Percentiles rank a stretch among this genome's conserved stretches.
phyloP scores from a whole-genome alignment of 2,329 filamentous ascomycete species.

The Aureobasidium leucospermi region DNA sequence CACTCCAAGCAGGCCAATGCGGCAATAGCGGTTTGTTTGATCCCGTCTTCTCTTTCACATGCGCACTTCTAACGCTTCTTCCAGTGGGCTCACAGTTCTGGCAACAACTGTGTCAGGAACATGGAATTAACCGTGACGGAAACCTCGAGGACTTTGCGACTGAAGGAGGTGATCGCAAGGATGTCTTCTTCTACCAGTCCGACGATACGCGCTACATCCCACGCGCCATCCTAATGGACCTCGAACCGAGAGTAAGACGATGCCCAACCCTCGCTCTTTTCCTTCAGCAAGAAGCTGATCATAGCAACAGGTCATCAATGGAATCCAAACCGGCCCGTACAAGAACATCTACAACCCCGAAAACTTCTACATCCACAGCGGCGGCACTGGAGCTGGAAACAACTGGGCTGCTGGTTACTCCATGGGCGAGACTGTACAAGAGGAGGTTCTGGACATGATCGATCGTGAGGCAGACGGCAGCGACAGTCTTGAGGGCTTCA shows the following conservation, averaged over 20 bases:
- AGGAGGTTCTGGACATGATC: conserved; percentile 99
- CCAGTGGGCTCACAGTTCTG: conserved; percentile 95
- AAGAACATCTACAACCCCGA: conserved; percentile 99
- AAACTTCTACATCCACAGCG: conserved; percentile 95
- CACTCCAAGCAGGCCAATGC: conserved; percentile 96
- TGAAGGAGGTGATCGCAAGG: conserved; percentile 94
- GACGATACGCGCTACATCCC: conserved; percentile 98
- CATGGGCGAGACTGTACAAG: conserved; percentile 81
- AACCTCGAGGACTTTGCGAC: conserved; percentile 97
- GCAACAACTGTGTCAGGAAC: conserved; percentile 97
- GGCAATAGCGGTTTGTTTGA: conserved; percentile 90
- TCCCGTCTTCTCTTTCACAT: background rate
- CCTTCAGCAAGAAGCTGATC: background rate
- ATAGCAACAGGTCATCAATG: conserved; percentile 63
- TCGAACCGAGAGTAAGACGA: conserved; percentile 70
- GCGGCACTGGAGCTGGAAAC: conserved; percentile 89
- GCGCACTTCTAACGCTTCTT: conserved; percentile 24
- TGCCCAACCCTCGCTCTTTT: background rate
- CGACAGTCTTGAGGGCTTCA: conserved; percentile 95
- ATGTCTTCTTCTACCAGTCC: conserved; percentile 99
- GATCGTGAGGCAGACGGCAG: conserved; percentile 97
- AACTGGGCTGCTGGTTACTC: conserved; percentile 98
- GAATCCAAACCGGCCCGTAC: conserved; percentile 89
- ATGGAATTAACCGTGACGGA: conserved; percentile 94
- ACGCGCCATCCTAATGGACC: conserved; percentile 85